A percentile compares a stretch with the other conserved stretches of the same genome.
Conservation (phyloP, 2,329 filamentous ascomycete genomes). For the Cercospora nicotianae region DNA sequence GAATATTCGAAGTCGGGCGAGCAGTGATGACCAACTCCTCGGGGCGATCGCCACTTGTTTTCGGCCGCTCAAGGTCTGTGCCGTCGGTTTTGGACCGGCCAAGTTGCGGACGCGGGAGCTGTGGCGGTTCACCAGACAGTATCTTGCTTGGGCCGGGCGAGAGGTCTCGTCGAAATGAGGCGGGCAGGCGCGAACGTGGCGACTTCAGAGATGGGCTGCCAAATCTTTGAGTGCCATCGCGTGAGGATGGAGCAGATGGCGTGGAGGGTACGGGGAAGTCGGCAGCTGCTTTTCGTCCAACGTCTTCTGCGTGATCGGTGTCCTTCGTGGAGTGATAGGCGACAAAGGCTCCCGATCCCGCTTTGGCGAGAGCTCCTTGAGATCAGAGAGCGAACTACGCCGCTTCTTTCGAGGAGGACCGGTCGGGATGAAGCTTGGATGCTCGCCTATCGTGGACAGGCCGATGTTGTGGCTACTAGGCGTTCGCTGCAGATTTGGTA, state of each 20-base stretch:
- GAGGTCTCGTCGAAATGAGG: constrained; percentile 47
- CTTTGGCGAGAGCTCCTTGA: constrained; percentile 59
- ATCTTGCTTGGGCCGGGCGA: constrained; percentile 39
- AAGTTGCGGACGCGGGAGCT: constrained; percentile 29
- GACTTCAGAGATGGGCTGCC: constrained; percentile 42
- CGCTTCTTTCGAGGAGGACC: constrained; percentile 70
- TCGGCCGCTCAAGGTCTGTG: constrained; percentile 32
- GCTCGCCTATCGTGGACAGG: constrained; percentile 54
- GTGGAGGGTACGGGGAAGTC: constrained; percentile 39
- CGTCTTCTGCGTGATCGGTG: constrained; percentile 24
- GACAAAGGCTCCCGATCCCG: constrained; percentile 28
- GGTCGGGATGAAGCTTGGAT: constrained; percentile 46
- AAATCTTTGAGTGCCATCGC: constrained; percentile 41
- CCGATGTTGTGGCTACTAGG: constrained; percentile 33
- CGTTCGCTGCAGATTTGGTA: constrained; percentile 22
- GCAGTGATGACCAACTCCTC: constrained; percentile 34
- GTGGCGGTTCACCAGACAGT: constrained; percentile 16
- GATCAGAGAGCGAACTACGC: constrained; percentile 86
- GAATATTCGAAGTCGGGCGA: constrained; percentile 50
- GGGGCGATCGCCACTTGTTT: constrained; percentile 29
- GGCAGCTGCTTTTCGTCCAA: constrained; percentile 36
- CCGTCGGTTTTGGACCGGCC: constrained; percentile 34
- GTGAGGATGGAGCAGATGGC: constrained; percentile 37
- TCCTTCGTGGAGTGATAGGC: constrained; percentile 29
- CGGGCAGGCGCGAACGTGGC: constrained; percentile 38